Base-by-base conservation (phyloP, 805 yeast species). In the Barnettozyma populi region DNA sequence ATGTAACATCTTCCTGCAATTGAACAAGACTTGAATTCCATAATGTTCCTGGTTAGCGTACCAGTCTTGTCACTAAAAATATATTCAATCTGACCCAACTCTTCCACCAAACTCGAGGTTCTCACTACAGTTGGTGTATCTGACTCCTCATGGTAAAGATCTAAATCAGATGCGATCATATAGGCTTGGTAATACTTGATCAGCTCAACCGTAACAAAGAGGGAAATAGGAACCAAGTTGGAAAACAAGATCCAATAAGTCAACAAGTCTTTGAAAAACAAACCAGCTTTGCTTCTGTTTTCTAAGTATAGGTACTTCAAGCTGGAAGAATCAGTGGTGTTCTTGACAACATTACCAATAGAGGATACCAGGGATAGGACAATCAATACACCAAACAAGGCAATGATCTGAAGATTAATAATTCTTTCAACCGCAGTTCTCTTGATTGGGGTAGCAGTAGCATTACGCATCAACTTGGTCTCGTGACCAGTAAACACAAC, bases 11-110 rank as follows among this genome's bases (percentile, higher is more conserved):
- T 79, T 0, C 98, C 99, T 2, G 90, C 97, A 61, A 94, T 89
- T 0, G 97, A 79, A 59, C 97, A 90, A 8, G 94, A 81, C 63
- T 87, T 90, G 69, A 88, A 94, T 66, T 90, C 98, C 99, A 94
- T 94, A 47, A 94, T 84, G 62, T 94, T 94, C 66, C 97, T 72
- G 0, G 99, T 94, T 50, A 94, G 73, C 0, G 99, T 94, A 27
- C 99, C 99, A 0, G 99, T 94, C 63, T 94, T 94, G 66, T 94
- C 99, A 65, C 96, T 87, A 69, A 94, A 94, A 20, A 94, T 86
- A 62, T 90, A 90, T 63, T 92, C 95, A 59, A 94, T 90, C 65
- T 94, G 99, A 24, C 99, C 99, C 54, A 94, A 73, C 59, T 94
- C 99, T 66, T 94, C 99, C 7, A 94, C 99, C 57, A 94, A 74